These are phyloP conservation scores for Hyaloperonospora arabidopsidis DNA, from an alignment of 352 stramenopile genomes.

Conservation along the genomic window DNA sequence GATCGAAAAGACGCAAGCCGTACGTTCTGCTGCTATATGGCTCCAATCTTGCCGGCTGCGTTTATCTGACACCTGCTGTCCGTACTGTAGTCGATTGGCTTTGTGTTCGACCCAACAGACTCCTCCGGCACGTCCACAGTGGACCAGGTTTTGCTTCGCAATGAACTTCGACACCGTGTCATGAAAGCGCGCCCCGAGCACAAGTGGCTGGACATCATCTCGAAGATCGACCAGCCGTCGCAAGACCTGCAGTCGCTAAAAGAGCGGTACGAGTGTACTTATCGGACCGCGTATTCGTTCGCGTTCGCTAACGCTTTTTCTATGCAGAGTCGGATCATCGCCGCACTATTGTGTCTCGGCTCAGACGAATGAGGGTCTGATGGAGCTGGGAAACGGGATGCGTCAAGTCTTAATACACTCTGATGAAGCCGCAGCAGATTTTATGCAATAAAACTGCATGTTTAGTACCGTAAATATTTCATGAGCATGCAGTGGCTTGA, in stretches of 20 bases:
- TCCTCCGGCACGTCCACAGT: conserved; percentile 49
- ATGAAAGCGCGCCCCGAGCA: conserved; percentile 30
- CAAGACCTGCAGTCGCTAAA: conserved; percentile 34
- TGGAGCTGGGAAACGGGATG: conserved; percentile 48
- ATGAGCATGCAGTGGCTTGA: no score
- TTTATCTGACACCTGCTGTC: conserved; percentile 4
- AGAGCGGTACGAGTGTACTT: conserved; percentile 18
- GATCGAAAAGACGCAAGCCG: conserved; percentile 67
- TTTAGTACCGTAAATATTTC: not conserved
- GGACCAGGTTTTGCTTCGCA: conserved; percentile 58
- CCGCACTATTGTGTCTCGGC: conserved; percentile 43
- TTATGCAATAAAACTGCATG: not conserved
- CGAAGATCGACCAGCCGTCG: conserved; percentile 67
- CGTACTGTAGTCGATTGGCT: conserved; percentile 56
- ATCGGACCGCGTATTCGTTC: not conserved
- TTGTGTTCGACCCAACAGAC: conserved; percentile 77
- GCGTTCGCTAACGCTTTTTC: conserved; percentile 1
- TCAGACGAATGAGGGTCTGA: conserved; percentile 70
- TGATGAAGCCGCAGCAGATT: conserved; percentile 11
- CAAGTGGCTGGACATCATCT: conserved; percentile 83
- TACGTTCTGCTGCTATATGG: conserved; percentile 14
- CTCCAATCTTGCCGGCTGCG: conserved; percentile 3
- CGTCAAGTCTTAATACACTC: conserved; percentile 39
- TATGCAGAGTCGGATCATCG: conserved; percentile 19
- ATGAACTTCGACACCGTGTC: conserved; percentile 61